Conservation (phyloP, 257 asterid species). For the Ballota nigra region DNA sequence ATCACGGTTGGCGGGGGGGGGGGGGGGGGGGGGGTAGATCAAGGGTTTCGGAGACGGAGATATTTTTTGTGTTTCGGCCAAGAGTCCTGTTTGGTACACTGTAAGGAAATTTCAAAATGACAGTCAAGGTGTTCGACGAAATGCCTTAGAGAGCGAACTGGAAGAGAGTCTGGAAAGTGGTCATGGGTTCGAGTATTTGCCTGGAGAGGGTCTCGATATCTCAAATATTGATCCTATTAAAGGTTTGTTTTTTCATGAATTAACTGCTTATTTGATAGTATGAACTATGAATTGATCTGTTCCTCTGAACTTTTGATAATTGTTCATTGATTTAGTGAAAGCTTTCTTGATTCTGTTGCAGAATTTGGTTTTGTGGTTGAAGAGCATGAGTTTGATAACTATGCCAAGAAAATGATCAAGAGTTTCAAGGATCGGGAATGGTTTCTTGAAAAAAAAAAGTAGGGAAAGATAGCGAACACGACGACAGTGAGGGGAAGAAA, state of each 20-base stretch:
- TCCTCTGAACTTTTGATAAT: background rate
- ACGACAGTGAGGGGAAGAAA: conserved; percentile 33
- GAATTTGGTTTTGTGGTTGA: conserved; percentile 75
- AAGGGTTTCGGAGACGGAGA: conserved; percentile 60
- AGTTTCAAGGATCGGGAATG: conserved; percentile 78
- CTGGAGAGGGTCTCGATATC: conserved; percentile 33
- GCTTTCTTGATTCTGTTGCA: conserved; percentile 29
- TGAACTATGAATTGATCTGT: background rate
- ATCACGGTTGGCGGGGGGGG: too few species aligned
- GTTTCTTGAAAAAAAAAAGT: conserved; percentile 67
- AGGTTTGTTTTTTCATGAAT: conserved; percentile 39
- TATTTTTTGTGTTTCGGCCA: conserved; percentile 67
- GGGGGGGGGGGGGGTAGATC: too few species aligned
- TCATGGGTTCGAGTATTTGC: conserved; percentile 36
- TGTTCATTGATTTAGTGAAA: background rate
- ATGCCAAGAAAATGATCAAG: conserved; percentile 56
- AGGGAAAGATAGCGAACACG: conserved; percentile 40
- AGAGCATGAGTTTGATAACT: conserved; percentile 75
- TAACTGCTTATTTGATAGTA: background rate
- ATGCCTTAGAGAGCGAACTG: conserved; percentile 35
- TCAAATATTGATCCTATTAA: conserved; percentile 63
- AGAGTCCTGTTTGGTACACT: conserved; percentile 69
- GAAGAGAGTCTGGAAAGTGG: conserved; percentile 37
- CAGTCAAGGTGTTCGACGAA: conserved; percentile 40
- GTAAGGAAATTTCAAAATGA: conserved; percentile 32